These are phyloP conservation scores for Boletellus emodensis DNA, from an alignment of 768 basidiomycete species.

Conservation along the genomic window DNA sequence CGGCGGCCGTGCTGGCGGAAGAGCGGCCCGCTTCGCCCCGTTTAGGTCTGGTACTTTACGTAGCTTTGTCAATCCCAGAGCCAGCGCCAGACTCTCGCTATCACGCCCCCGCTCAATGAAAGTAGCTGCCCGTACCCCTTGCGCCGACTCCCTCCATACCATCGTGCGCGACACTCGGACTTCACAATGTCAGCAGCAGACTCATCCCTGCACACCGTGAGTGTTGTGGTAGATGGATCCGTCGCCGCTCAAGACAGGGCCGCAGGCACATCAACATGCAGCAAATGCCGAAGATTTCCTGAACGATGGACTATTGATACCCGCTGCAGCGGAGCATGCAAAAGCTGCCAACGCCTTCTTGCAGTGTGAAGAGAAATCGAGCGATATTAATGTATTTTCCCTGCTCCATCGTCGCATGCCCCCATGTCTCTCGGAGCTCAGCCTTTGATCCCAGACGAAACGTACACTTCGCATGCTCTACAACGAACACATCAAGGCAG, in stretches of 20 bases:
- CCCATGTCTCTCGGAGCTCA: slow-evolving; percentile 4
- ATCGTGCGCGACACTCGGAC: not conserved
- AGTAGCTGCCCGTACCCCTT: not conserved
- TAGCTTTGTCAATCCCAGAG: not conserved
- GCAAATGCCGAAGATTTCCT: slow-evolving; percentile 74
- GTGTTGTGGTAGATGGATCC: slow-evolving; percentile 1
- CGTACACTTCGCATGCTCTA: slow-evolving; percentile 72
- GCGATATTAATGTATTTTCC: slow-evolving; percentile 61
- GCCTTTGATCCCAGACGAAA: slow-evolving; percentile 52
- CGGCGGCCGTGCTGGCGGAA: no score
- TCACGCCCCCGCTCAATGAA: slow-evolving; percentile 1
- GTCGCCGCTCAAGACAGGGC: slow-evolving; percentile 3
- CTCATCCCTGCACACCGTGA: slow-evolving; percentile 52
- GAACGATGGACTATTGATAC: slow-evolving; percentile 62
- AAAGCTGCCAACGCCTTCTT: slow-evolving; percentile 75
- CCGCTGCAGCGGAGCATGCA: slow-evolving; percentile 68
- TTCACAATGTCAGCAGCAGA: slow-evolving; percentile 35
- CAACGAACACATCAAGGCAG: slow-evolving; percentile 68
- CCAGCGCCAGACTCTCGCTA: not conserved
- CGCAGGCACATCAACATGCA: slow-evolving; percentile 77
- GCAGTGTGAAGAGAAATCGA: slow-evolving; percentile 68
- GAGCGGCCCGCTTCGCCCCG: no score
- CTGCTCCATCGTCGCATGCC: not conserved
- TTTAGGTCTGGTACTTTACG: not conserved
- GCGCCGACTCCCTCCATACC: not conserved